Percentiles rank a stretch among this genome's conserved stretches.
These are phyloP conservation scores for Porphyrellus cyaneotinctus DNA, from an alignment of 768 basidiomycete species.

Conservation along the genomic window DNA sequence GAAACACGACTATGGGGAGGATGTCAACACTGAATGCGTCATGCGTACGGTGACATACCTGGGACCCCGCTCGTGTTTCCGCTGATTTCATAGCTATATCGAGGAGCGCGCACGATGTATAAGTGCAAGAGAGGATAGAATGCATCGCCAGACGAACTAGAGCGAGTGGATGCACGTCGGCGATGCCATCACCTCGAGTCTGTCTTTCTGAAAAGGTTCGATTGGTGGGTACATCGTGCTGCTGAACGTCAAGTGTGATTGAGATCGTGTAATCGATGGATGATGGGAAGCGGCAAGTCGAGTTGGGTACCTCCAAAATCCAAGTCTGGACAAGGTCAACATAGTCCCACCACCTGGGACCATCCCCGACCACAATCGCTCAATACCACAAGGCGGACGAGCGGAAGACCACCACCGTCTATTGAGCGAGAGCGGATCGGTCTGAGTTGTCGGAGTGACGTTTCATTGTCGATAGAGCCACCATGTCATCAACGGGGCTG, in stretches of 20 bases:
- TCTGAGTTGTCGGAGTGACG: constrained; percentile 1
- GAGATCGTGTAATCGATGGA: constrained; percentile 19
- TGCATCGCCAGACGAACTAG: constrained; percentile 47
- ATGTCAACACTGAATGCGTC: not conserved
- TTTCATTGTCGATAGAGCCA: not conserved
- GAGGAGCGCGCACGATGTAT: not conserved
- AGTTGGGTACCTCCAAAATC: not conserved
- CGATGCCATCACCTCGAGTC: constrained; percentile 62
- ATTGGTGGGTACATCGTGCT: constrained; percentile 61
- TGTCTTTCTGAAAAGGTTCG: constrained; percentile 61
- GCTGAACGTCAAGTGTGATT: not conserved
- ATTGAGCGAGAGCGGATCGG: not conserved
- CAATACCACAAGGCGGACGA: too few relatives aligned
- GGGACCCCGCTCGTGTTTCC: constrained; percentile 76
- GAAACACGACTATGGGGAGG: constrained; percentile 57
- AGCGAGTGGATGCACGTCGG: constrained; percentile 53
- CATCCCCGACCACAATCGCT: too few relatives aligned
- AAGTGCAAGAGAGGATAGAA: not conserved
- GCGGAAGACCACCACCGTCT: too few relatives aligned
- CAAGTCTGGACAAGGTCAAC: constrained; percentile 9
- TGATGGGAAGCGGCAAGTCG: constrained; percentile 9
- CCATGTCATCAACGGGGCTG: constrained; percentile 12
- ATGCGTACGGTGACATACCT: constrained; percentile 39
- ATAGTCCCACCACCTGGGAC: not conserved
- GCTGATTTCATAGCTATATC: constrained; percentile 68